These are phyloP conservation scores for Marvania coccoides DNA, from an alignment of 139 green algal species.

Conservation along the genomic window DNA sequence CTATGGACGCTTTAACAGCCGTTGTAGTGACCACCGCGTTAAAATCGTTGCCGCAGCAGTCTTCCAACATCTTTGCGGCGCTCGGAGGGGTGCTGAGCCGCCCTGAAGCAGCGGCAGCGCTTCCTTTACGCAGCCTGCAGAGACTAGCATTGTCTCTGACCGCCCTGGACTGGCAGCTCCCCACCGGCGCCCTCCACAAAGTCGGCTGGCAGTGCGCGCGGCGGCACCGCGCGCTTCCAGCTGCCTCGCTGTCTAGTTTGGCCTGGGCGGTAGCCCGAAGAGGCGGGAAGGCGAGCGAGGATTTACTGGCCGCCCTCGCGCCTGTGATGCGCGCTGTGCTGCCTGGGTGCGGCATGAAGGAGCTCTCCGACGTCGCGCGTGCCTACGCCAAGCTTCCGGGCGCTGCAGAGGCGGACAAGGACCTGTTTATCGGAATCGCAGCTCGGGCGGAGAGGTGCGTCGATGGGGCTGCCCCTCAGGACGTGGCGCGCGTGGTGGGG, in stretches of 20 bases:
- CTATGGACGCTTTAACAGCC: not conserved
- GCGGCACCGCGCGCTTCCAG: too few species aligned
- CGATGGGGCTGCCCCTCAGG: conserved; percentile 12
- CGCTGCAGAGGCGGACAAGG: not conserved
- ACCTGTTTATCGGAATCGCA: conserved; percentile 18
- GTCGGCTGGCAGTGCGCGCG: not conserved
- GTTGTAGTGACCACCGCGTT: not conserved
- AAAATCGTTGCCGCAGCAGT: not conserved
- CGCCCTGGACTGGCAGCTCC: not conserved
- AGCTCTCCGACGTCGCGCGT: conserved; percentile 14
- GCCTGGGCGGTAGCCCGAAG: not conserved
- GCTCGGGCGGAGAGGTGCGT: not conserved
- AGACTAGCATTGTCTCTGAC: not conserved
- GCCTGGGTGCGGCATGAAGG: not conserved
- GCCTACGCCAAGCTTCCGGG: not conserved
- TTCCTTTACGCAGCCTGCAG: not conserved
- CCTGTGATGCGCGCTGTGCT: not conserved
- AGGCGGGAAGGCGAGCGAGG: not conserved
- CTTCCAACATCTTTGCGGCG: not conserved
- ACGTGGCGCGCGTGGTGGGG: conserved; percentile 8
- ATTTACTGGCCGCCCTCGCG: not conserved
- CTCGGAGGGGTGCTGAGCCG: not conserved
- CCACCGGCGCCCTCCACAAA: not conserved
- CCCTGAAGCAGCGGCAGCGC: not conserved
- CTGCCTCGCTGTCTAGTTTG: too few species aligned